phyloP scores from a whole-genome alignment of 805 yeast species.

The Tetrapisispora namnaoensis region DNA sequence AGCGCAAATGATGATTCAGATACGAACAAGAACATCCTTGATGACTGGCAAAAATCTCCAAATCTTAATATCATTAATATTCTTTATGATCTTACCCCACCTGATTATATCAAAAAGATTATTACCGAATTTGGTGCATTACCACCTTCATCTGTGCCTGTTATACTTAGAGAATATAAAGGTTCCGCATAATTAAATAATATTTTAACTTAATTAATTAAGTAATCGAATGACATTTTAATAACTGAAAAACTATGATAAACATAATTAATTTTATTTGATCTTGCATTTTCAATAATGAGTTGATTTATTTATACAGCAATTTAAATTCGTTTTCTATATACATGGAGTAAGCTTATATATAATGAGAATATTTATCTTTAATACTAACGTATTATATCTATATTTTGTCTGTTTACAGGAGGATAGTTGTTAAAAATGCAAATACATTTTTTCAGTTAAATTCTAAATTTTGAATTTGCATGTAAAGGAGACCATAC shows the following conservation, averaged over 20 bases:
- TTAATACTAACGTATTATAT: too few relatives aligned
- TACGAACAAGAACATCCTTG: constrained; percentile 36
- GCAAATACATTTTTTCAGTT: not conserved
- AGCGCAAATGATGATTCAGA: constrained; percentile 15
- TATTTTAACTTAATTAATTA: not conserved
- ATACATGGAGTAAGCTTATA: not conserved
- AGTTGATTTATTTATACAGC: not conserved
- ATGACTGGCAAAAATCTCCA: constrained; percentile 55
- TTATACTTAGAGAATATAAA: constrained; percentile 87
- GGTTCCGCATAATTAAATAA: constrained; percentile 23
- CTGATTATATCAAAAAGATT: constrained; percentile 84
- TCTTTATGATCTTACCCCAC: constrained; percentile 90
- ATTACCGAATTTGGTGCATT: constrained; percentile 93
- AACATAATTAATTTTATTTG: not conserved
- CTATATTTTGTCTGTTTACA: not conserved
- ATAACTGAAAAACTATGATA: not conserved
- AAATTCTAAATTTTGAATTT: constrained; percentile 15
- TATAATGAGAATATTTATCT: not conserved
- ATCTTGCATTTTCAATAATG: not conserved
- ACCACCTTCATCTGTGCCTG: constrained; percentile 98
- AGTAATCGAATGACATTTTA: not conserved
- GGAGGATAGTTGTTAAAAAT: too few relatives aligned
- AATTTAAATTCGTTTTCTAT: not conserved
- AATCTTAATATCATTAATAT: constrained; percentile 68
- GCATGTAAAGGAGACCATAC: constrained; percentile 94